Evolutionary conservation across 768 basidiomycete species (phyloP), one percentile per base, ranked within the genome.

Genomic region (Naganishia kalamii): DNA sequence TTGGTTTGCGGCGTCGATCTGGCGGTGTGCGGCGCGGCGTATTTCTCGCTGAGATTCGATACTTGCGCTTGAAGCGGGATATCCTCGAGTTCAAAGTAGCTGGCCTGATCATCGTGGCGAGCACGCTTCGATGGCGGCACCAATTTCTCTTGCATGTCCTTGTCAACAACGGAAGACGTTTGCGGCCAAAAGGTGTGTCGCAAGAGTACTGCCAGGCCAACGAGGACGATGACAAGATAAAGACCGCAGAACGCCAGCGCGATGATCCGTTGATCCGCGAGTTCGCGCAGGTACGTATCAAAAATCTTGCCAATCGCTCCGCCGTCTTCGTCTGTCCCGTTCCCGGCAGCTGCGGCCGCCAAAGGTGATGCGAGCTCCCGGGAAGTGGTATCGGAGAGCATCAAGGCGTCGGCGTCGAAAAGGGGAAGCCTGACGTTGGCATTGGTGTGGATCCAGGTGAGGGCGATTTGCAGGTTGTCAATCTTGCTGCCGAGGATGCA

Each of bases 401-500:
- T 81, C 50, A 98, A 86, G 30, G 86, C 81, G 41, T 83, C 82
- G 57, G 88, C 80, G 65, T 90, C 87, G 63, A 97, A 83, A 49
- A 83, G 84, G 0, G 92, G 88, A 65, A 98, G 82, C 71, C 89
- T 79, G 71, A 98, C 81, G 51, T 86, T 81, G 50, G 93, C 85
- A 78, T 96, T 90, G 68, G 91, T 80, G 74, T 94, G 87, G 68
- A 98, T 80, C 83, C 94, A 97, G 0, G 92, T 97, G 43, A 96
- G 81, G 5, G 88, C 92, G 19, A 85, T 82, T 78, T 93, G 90
- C 72, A 98, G 82, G 11, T 87, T 89, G 62, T 86, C 81, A 50
- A 98, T 87, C 76, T 98, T 98, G 66, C 84, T 83, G n/a, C 94
- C 94, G 70, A 98, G 84, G 72, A 97, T 83, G 74, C 94, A 97